Evolutionary conservation across 208 protist species (phyloP).

Genomic region (Crithidia acanthocephali): DNA sequence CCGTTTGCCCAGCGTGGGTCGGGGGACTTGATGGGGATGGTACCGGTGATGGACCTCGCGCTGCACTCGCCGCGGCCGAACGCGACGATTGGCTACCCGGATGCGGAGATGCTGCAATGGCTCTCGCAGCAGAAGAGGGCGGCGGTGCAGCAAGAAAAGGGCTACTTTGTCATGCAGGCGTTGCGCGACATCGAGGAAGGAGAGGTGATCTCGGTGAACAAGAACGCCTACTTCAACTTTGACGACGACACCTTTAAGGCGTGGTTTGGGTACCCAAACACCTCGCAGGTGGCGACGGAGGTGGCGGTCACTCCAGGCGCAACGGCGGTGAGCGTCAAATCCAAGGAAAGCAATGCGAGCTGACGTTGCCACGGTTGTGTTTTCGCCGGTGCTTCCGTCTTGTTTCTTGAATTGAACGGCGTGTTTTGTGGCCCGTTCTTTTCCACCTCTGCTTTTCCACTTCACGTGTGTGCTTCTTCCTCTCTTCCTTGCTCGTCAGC

Average conservation of each 20-base stretch:
- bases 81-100: constrained; percentile 82
- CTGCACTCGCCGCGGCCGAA: constrained; percentile 84
- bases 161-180: constrained; percentile 91
- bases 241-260: constrained; percentile 85
- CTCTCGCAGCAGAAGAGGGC: constrained; percentile 73
- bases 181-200: constrained; percentile 80
- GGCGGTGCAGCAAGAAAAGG: constrained; percentile 50
- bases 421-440: neutral
- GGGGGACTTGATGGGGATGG: constrained; percentile 84
- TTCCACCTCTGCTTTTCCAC: neutral
- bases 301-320: neutral
- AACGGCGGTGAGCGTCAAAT: constrained; percentile 3
- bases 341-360: constrained; percentile 14
- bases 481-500: no score
- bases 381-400: no score
- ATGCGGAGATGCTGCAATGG: constrained; percentile 88
- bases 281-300: constrained; percentile 49
- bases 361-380: neutral
- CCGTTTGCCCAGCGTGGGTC: constrained; percentile 44
- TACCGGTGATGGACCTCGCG: constrained; percentile 86
- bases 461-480: no score
- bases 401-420: no score
- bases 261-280: constrained; percentile 88
- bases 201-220: constrained; percentile 81
- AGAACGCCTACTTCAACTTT: constrained; percentile 91